A percentile compares a stretch with the other conserved stretches of the same genome.
Evolutionary conservation across 257 asterid genomes (phyloP).

Genomic region (Capsicum rhomboideum): DNA sequence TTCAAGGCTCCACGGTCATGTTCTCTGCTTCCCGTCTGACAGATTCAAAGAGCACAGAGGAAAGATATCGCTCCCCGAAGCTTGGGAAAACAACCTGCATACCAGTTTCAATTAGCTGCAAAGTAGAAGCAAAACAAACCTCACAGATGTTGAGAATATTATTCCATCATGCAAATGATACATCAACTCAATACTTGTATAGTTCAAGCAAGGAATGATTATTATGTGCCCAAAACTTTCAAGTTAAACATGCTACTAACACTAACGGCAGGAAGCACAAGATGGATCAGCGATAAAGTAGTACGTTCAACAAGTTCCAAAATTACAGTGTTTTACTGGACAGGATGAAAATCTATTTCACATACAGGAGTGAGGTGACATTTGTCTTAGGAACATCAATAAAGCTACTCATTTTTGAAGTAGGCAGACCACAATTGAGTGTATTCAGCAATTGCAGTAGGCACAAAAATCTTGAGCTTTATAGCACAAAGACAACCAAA

Average conservation of each 20-base stretch:
- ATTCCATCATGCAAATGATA: not conserved
- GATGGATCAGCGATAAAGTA: not conserved
- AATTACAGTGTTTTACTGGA: not conserved
- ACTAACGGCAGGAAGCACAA: not conserved
- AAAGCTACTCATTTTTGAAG: not conserved
- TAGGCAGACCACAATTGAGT: not conserved
- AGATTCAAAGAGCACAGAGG: slow-evolving; percentile 75
- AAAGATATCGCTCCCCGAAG: slow-evolving; percentile 88
- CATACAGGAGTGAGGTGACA: not conserved
- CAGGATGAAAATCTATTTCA: not conserved
- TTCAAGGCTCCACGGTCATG: slow-evolving; percentile 68
- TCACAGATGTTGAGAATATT: not conserved
- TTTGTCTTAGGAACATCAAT: not conserved
- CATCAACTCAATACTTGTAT: not conserved
- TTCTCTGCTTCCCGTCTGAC: slow-evolving; percentile 68
- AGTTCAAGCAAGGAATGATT: not conserved
- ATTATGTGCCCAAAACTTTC: not conserved
- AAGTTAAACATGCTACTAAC: not conserved
- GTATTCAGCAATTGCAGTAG: not conserved
- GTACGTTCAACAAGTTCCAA: not conserved
- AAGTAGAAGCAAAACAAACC: not conserved
- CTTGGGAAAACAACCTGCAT: slow-evolving; percentile 77
- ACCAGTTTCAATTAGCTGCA: not conserved
- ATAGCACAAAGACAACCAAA: not conserved
- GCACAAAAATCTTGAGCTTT: not conserved